A percentile compares a stretch with the other conserved stretches of the same genome.
These are phyloP conservation scores for Candida endomychidarum DNA, from an alignment of 805 yeast species.

Conservation along the genomic window DNA sequence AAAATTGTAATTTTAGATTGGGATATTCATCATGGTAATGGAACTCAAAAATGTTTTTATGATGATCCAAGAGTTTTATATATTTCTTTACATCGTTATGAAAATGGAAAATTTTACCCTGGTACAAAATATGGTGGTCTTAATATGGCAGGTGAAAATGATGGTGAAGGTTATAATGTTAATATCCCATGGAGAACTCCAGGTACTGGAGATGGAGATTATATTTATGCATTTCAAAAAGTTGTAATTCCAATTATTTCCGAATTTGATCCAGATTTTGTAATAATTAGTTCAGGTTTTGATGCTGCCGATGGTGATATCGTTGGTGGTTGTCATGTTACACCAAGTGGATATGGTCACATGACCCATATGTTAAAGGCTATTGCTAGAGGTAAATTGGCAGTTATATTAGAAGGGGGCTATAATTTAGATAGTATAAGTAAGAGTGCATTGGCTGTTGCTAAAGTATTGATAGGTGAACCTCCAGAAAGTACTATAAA, in stretches of 20 bases:
- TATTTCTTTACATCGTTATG: conserved; percentile 89
- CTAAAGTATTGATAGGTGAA: conserved; percentile 89
- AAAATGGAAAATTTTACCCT: conserved; percentile 89
- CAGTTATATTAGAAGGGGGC: conserved; percentile 95
- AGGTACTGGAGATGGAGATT: conserved; percentile 95
- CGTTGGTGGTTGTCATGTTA: conserved; percentile 93
- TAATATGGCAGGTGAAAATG: conserved; percentile 79
- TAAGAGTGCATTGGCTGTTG: conserved; percentile 85
- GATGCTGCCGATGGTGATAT: conserved; percentile 99
- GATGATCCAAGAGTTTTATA: conserved; percentile 89
- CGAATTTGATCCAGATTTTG: conserved; percentile 91
- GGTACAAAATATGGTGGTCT: conserved; percentile 86
- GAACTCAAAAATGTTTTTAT: conserved; percentile 90
- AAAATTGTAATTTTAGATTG: conserved; percentile 86
- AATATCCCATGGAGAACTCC: conserved; percentile 92
- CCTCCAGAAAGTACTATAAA: conserved; percentile 81
- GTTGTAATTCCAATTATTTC: conserved; percentile 84
- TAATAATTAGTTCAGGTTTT: conserved; percentile 91
- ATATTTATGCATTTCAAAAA: conserved; percentile 83
- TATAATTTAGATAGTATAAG: conserved; percentile 91
- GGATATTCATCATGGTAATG: conserved; percentile 99
- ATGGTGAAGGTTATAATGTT: conserved; percentile 83
- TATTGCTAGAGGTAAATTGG: conserved; percentile 82
- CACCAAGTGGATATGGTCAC: conserved; percentile 94
- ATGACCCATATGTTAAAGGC: conserved; percentile 92